phyloP scores from a whole-genome alignment of 257 asterid genomes.

The Jacaranda copaia region DNA sequence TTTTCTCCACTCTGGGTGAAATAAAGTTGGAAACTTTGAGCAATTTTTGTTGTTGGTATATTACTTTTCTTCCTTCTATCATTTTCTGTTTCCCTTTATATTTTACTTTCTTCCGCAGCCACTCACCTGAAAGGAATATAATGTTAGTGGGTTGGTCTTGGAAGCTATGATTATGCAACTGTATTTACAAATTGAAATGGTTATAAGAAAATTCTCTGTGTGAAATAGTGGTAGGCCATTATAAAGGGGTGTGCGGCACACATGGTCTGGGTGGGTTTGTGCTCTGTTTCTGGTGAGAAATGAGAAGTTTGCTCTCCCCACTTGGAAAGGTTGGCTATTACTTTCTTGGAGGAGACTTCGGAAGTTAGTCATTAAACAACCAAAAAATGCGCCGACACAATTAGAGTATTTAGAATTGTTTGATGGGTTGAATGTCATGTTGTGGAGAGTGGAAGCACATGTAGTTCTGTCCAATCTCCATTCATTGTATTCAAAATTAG shows the following conservation, averaged over 20 bases:
- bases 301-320: slow-evolving; percentile 45
- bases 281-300: slow-evolving; percentile 49
- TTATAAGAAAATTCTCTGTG: background rate
- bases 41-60: background rate
- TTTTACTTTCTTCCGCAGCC: background rate
- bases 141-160: background rate
- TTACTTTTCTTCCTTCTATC: background rate
- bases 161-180: slow-evolving; percentile 18
- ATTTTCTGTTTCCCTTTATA: background rate
- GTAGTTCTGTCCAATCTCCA: slow-evolving; percentile 21
- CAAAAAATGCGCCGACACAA: background rate
- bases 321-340: slow-evolving; percentile 28
- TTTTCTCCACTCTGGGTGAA: background rate
- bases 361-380: background rate
- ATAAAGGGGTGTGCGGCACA: slow-evolving; percentile 39
- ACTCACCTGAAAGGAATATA: background rate
- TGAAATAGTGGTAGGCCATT: slow-evolving; percentile 44
- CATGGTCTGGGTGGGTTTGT: slow-evolving; percentile 37
- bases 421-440: background rate
- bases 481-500: background rate
- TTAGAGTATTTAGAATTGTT: background rate
- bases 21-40: background rate
- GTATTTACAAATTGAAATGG: slow-evolving; percentile 1
- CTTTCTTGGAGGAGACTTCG: slow-evolving; percentile 23
- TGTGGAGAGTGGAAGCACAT: slow-evolving; percentile 22